A percentile compares a stretch with the other conserved stretches of the same genome.
phyloP scores from a whole-genome alignment of 1,284 basidiomycete species.

The Leccinum cinnamomeum region DNA sequence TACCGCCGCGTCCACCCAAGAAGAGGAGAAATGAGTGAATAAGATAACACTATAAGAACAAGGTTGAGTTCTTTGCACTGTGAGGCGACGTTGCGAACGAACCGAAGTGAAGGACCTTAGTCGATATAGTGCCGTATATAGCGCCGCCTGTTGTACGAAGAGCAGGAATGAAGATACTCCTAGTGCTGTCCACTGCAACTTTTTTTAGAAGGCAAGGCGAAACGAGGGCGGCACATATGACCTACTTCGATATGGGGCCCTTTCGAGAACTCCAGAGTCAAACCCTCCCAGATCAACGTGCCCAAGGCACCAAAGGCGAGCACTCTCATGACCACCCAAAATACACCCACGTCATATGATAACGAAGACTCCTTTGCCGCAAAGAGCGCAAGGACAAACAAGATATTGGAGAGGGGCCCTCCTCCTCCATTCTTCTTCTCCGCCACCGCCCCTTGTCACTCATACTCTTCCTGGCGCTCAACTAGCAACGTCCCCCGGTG shows the following conservation, averaged over 20 bases:
- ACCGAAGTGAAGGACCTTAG: conserved; percentile 60
- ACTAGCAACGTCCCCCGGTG: too few relatives aligned
- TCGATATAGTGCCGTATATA: conserved; percentile 63
- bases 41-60: conserved; percentile 53
- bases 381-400: conserved; percentile 62
- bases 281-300: conserved; percentile 55
- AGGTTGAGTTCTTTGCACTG: neutral
- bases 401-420: conserved; percentile 42
- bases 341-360: conserved; percentile 62
- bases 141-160: conserved; percentile 62
- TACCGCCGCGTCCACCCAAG: conserved; percentile 58
- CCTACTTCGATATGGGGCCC: conserved; percentile 60
- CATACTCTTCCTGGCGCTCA: conserved; percentile 34
- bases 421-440: conserved; percentile 75
- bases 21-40: conserved; percentile 63
- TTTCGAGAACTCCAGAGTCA: conserved; percentile 52
- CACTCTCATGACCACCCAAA: conserved; percentile 71
- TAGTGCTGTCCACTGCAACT: conserved; percentile 64
- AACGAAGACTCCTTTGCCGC: conserved; percentile 65
- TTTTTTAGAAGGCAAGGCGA: conserved; percentile 11
- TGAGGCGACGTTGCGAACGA: conserved; percentile 19
- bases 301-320: conserved; percentile 64
- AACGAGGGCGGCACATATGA: conserved; percentile 1
- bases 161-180: conserved; percentile 64
- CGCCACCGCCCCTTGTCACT: conserved; percentile 40